A percentile compares a stretch with the other conserved stretches of the same genome.
Evolutionary conservation across 1,139 yeast genomes (phyloP).

Genomic region (Hansenula sp.): DNA sequence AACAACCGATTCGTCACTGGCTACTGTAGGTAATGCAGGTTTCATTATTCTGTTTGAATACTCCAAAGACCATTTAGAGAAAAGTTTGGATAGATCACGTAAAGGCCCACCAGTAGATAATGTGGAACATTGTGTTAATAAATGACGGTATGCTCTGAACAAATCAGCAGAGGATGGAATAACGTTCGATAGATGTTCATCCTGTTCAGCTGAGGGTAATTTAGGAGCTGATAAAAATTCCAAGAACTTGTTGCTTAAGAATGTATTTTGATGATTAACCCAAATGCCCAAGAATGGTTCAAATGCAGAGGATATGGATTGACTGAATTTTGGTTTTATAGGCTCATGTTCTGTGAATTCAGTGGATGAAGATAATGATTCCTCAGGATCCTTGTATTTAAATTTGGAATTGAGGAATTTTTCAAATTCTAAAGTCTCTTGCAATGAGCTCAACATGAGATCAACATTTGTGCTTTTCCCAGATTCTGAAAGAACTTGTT

Average conservation of each 20-base stretch:
- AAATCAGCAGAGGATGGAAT: slow-evolving; percentile 84
- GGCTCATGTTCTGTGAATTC: slow-evolving; percentile 28
- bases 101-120: slow-evolving; percentile 69
- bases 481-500: slow-evolving; percentile 31
- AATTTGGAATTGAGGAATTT: slow-evolving; percentile 60
- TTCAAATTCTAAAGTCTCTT: slow-evolving; percentile 77
- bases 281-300: slow-evolving; percentile 83
- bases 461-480: slow-evolving; percentile 46
- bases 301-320: slow-evolving; percentile 61
- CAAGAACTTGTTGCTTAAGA: slow-evolving; percentile 56
- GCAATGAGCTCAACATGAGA: slow-evolving; percentile 53
- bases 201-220: slow-evolving; percentile 31
- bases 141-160: slow-evolving; percentile 70
- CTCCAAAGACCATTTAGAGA: slow-evolving; percentile 61
- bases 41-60: slow-evolving; percentile 61
- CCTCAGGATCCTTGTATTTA: slow-evolving; percentile 24
- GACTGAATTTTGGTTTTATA: slow-evolving; percentile 33
- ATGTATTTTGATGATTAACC: slow-evolving; percentile 81
- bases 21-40: slow-evolving; percentile 50
- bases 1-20: slow-evolving; percentile 54
- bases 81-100: slow-evolving; percentile 57
- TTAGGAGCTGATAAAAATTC: slow-evolving; percentile 52
- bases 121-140: slow-evolving; percentile 72
- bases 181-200: slow-evolving; percentile 49
- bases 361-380: slow-evolving; percentile 10